Evolutionary conservation across 176 grass and related monocot species (phyloP).

Genomic region (Typha latifolia): DNA sequence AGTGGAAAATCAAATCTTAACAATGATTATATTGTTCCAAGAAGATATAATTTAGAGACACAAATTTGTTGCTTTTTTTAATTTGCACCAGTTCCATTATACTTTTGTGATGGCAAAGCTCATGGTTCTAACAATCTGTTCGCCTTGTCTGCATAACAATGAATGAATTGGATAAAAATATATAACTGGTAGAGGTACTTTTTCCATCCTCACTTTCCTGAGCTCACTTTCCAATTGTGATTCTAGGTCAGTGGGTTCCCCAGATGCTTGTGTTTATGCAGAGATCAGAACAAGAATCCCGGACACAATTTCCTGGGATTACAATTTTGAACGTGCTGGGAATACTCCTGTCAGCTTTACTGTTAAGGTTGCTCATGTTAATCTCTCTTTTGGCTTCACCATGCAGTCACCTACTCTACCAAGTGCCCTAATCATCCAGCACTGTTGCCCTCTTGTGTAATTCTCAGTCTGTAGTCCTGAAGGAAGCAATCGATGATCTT

Average conservation of each 20-base stretch:
- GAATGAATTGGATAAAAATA: no score
- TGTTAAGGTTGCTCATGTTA: constrained; percentile 36
- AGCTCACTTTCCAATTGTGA: neutral
- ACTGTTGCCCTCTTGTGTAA: constrained; percentile 19
- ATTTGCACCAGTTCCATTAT: no score
- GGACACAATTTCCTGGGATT: constrained; percentile 79
- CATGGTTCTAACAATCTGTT: no score
- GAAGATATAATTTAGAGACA: no score
- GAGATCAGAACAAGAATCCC: constrained; percentile 99
- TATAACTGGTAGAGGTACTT: neutral
- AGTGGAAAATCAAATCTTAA: no score
- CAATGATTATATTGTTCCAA: no score
- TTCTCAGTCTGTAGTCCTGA: constrained; percentile 58
- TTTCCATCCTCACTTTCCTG: neutral
- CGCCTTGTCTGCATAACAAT: no score
- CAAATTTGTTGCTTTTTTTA: no score
- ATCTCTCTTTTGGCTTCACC: constrained; percentile 6
- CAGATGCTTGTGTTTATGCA: constrained; percentile 72
- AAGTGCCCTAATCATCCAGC: neutral
- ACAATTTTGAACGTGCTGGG: constrained; percentile 62
- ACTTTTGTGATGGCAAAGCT: no score
- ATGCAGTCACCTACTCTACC: neutral
- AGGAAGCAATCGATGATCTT: constrained; percentile 88
- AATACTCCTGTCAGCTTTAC: constrained; percentile 76
- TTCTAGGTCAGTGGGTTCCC: constrained; percentile 61